Conservation (phyloP, 805 yeast genomes). For the Pichia occidentalis region DNA sequence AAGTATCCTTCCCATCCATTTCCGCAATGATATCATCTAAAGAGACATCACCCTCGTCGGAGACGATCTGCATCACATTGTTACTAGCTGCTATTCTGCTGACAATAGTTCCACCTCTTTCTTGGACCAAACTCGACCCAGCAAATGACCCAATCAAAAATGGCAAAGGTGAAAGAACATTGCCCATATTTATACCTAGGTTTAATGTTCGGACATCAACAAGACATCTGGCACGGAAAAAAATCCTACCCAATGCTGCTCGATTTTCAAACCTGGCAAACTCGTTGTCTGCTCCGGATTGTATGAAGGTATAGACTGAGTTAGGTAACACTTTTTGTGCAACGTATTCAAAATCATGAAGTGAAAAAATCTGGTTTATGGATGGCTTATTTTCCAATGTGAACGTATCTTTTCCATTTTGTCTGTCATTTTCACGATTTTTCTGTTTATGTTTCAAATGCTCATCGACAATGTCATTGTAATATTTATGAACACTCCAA, state of each 20-base stretch:
- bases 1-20: conserved; percentile 48
- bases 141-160: conserved; percentile 90
- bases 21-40: conserved; percentile 69
- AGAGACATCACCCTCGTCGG: conserved; percentile 77
- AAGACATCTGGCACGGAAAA: conserved; percentile 74
- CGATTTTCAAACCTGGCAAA: conserved; percentile 80
- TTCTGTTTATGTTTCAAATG: conserved; percentile 10
- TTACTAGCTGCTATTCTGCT: conserved; percentile 66
- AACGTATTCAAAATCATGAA: conserved; percentile 79
- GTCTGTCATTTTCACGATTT: conserved; percentile 32
- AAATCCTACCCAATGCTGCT: conserved; percentile 73
- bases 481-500: conserved; percentile 7
- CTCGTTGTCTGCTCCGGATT: conserved; percentile 87
- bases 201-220: conserved; percentile 69
- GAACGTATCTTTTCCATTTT: conserved; percentile 19
- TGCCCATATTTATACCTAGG: conserved; percentile 58
- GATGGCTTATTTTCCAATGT: conserved; percentile 53
- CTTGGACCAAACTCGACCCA: conserved; percentile 76
- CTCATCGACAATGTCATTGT: conserved; percentile 18
- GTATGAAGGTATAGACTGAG: conserved; percentile 80
- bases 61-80: conserved; percentile 70
- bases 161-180: conserved; percentile 57
- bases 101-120: conserved; percentile 78
- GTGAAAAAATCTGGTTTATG: conserved; percentile 56
- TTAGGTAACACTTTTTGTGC: conserved; percentile 70